Conservation (phyloP, 2,329 filamentous ascomycete species). For the Colletotrichum sp. region DNA sequence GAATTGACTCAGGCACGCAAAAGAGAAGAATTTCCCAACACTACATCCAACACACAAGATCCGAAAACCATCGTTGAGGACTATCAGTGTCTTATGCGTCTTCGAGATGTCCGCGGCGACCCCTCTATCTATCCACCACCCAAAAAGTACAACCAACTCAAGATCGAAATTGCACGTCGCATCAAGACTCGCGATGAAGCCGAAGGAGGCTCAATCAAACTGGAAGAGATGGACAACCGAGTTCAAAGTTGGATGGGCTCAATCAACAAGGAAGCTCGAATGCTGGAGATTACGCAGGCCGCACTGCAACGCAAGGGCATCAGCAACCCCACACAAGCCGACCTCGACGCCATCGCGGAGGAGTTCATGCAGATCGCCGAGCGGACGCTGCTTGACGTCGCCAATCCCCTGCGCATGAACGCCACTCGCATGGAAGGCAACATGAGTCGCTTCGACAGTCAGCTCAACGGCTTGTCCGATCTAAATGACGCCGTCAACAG, state of each 20-base stretch:
- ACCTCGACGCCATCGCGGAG: slow-evolving; percentile 15
- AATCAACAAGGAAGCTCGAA: slow-evolving; percentile 9
- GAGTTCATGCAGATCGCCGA: slow-evolving; percentile 20
- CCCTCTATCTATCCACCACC: no score
- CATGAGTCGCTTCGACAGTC: neutral
- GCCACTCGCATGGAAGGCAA: neutral
- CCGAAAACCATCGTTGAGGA: no score
- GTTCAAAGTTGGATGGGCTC: slow-evolving; percentile 17
- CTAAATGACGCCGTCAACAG: no score
- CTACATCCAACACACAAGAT: no score
- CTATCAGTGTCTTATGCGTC: no score
- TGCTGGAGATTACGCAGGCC: slow-evolving; percentile 17
- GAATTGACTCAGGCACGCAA: no score
- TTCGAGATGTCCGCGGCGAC: no score
- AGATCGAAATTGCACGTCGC: slow-evolving; percentile 35
- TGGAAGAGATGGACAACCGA: slow-evolving; percentile 5
- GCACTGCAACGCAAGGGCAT: slow-evolving; percentile 15
- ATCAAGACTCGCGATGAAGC: slow-evolving; percentile 40
- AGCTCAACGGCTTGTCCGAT: neutral
- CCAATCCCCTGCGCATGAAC: slow-evolving; percentile 17
- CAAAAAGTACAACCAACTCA: slow-evolving; percentile 28
- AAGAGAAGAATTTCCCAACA: no score
- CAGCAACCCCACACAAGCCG: slow-evolving; percentile 16
- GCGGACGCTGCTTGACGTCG: slow-evolving; percentile 18
- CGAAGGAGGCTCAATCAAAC: slow-evolving; percentile 18